Percentiles rank a stretch among this genome's conserved stretches.
Conservation (phyloP, 192 early-diverging fungal genomes). For the Nowakowskiella sp. region DNA sequence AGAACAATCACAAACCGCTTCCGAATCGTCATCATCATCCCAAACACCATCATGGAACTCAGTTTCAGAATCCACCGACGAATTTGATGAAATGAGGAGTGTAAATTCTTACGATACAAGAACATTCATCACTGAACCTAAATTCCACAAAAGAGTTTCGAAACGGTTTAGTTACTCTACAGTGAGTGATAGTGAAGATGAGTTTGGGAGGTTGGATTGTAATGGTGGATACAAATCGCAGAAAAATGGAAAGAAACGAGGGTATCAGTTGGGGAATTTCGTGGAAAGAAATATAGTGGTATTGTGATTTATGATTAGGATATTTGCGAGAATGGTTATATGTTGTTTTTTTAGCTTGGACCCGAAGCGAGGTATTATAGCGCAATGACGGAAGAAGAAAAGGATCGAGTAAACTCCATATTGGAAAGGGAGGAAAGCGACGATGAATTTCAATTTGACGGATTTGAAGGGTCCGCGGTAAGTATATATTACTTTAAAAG, state of each 20-base stretch:
- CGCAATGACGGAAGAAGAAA: constrained; percentile 43
- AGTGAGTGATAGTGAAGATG: neutral
- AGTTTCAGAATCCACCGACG: constrained; percentile 18
- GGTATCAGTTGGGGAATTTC: constrained; percentile 43
- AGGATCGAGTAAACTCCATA: constrained; percentile 27
- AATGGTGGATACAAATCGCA: constrained; percentile 12
- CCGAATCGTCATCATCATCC: neutral
- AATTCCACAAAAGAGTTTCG: constrained; percentile 9
- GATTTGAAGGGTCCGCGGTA: no score
- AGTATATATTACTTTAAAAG: no score
- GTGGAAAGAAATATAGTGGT: constrained; percentile 41
- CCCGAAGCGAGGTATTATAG: constrained; percentile 39
- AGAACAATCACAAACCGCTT: neutral
- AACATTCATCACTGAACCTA: constrained; percentile 44
- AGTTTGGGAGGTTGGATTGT: constrained; percentile 6
- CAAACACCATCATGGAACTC: constrained; percentile 2
- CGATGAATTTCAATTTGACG: no score
- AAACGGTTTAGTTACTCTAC: neutral
- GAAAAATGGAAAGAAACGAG: constrained; percentile 28
- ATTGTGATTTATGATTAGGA: neutral
- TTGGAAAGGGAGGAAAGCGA: constrained; percentile 11
- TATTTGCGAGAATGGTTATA: neutral
- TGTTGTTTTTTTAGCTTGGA: constrained; percentile 23
- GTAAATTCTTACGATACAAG: constrained; percentile 29
- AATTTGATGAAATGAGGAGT: constrained; percentile 28